These are phyloP conservation scores for Cymbopogon flexuosus DNA, from an alignment of 202 grass and related monocot species.

Conservation along the genomic window DNA sequence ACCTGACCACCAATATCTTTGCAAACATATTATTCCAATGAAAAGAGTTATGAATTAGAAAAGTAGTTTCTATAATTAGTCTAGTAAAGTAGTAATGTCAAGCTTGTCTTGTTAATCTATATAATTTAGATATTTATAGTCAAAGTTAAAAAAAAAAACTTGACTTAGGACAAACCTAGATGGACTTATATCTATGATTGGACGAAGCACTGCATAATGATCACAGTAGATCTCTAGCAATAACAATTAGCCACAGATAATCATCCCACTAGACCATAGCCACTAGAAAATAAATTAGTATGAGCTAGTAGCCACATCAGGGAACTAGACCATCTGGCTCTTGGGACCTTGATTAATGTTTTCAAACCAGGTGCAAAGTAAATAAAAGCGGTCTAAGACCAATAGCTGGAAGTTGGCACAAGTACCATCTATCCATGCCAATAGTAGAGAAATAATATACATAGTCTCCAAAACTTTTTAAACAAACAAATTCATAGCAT, in stretches of 20 bases:
- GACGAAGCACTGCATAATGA: neutral
- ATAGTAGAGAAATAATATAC: neutral
- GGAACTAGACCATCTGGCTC: neutral
- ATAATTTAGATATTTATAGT: neutral
- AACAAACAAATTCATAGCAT: neutral
- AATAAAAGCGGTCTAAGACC: neutral
- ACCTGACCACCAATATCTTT: neutral
- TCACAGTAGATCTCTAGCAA: slow-evolving; percentile 2
- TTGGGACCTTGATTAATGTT: neutral
- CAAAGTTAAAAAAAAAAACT: neutral
- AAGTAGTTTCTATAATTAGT: neutral
- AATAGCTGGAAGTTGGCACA: neutral
- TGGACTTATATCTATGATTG: neutral
- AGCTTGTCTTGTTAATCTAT: neutral
- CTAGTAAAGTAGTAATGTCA: neutral
- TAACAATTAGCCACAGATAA: neutral
- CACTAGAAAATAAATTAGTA: neutral
- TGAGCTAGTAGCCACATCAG: slow-evolving; percentile 1
- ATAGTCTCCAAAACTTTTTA: neutral
- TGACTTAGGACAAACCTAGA: neutral
- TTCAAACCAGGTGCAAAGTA: neutral
- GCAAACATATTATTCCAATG: neutral
- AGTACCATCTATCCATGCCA: neutral
- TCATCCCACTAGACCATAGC: neutral
- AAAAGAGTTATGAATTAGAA: neutral